phyloP scores from a whole-genome alignment of 148 eudicot species.

The Fallopia convolvulus region DNA sequence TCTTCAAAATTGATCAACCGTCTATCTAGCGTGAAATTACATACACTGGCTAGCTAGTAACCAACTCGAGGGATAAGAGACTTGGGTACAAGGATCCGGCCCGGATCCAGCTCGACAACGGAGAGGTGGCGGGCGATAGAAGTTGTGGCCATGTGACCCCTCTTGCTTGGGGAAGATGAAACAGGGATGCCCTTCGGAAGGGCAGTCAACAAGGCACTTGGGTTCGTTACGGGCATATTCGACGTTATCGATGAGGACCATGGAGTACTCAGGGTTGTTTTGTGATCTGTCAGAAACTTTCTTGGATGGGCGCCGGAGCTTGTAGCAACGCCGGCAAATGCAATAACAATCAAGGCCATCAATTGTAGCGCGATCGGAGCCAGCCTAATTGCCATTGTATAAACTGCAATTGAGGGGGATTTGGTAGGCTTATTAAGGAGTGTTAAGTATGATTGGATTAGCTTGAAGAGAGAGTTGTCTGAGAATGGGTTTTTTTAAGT shows the following conservation, averaged over 20 bases:
- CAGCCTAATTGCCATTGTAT: background rate
- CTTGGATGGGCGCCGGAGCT: background rate
- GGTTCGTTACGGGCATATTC: background rate
- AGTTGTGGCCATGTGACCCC: background rate
- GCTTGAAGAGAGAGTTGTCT: background rate
- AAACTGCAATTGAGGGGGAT: background rate
- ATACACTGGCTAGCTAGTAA: too few species aligned
- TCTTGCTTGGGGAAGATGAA: constrained; percentile 1
- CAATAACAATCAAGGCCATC: background rate
- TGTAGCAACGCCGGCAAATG: background rate
- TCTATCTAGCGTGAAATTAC: too few species aligned
- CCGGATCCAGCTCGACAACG: background rate
- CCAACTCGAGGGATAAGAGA: too few species aligned
- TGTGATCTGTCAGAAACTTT: constrained; percentile 2
- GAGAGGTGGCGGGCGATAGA: background rate
- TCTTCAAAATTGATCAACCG: too few species aligned
- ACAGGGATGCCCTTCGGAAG: background rate
- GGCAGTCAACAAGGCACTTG: background rate
- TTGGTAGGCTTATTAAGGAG: background rate
- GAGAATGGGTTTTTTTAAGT: background rate
- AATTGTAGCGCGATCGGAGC: background rate
- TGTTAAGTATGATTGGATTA: background rate
- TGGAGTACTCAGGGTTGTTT: background rate
- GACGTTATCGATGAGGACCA: background rate
- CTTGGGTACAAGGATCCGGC: too few species aligned